Base-by-base conservation (phyloP, 2,329 filamentous ascomycete genomes). In the Colletotrichum sp. region DNA sequence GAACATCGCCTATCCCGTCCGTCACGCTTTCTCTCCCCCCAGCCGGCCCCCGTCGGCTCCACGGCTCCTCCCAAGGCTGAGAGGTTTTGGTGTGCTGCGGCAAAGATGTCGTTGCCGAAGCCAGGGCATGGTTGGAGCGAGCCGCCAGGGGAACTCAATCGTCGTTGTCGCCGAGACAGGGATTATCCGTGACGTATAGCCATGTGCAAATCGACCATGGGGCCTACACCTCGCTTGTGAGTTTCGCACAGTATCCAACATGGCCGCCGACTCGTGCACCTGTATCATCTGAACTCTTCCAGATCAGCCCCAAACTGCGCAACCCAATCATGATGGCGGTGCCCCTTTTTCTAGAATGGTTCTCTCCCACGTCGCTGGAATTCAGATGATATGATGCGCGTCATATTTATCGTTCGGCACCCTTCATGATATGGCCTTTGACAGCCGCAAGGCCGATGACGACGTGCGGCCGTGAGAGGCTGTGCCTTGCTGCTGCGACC, bases 251-350 rank as follows among this genome's bases (percentile, higher is more conserved):
- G 32, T 28, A 24, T 28, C 26, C 18, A 10, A 28, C 43, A 18
- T 12, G 58, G 28, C 55, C 34, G 28, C 38, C 64, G 34, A 73
- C 70, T 75, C 70, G 73, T 43, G 64, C 32, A 18, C n/a, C 55
- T 64, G 64, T 67, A 60, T 75, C 69, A 73, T 72, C 69, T 68
- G 69, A 73, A 68, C 63, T 43, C 26, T 63, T 55, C 18, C 63
- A 26, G 24, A n/a, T 75, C 57, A 69, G 67, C 57, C 36, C 72
- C 64, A 64, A 72, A 48, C 63, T 18, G 38, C 55, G 30, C 63
- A 58, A 64, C 57, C 69, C 43, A 48, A 75, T 48, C 38, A 68
- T n/a, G 28, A 30, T 32, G 32, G 24, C 30, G 24, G 32, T 26
- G 43, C 43, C 64, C 43, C 63, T 58, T 67, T 60, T 67, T 60